phyloP scores from a whole-genome alignment of 345 rosid species.

The Populus euphratica region DNA sequence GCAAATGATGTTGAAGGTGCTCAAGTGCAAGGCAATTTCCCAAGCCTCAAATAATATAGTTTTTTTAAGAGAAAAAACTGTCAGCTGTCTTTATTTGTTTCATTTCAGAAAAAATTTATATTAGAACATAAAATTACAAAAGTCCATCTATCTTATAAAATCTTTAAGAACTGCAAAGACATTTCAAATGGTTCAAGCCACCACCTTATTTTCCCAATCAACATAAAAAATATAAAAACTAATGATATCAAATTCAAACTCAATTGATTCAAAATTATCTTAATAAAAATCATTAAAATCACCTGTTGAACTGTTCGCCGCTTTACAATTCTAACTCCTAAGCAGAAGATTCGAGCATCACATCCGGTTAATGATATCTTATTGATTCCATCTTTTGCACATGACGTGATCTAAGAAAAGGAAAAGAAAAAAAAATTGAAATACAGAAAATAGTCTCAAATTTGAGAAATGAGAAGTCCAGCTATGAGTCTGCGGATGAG shows the following conservation, averaged over 20 bases:
- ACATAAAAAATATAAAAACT: background rate
- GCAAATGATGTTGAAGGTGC: background rate
- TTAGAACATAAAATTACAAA: background rate
- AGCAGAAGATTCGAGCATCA: slow-evolving; percentile 82
- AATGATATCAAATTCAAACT: background rate
- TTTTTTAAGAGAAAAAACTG: background rate
- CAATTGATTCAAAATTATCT: background rate
- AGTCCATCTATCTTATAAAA: background rate
- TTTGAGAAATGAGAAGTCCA: background rate
- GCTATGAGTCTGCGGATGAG: background rate
- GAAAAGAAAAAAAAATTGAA: slow-evolving; percentile 8
- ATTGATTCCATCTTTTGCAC: slow-evolving; percentile 70
- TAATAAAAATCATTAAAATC: slow-evolving; percentile 3
- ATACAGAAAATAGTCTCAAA: background rate
- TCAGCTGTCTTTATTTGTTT: background rate
- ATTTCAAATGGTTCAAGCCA: background rate
- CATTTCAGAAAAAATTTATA: background rate
- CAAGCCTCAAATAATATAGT: background rate
- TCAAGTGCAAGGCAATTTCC: background rate
- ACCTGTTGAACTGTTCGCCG: slow-evolving; percentile 83
- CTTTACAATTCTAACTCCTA: slow-evolving; percentile 84
- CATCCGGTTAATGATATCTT: slow-evolving; percentile 72
- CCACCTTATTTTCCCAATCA: background rate
- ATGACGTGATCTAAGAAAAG: slow-evolving; percentile 62
- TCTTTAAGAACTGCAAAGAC: background rate